Evolutionary conservation across 176 grass and related monocot genomes (phyloP).

Genomic region (Hsuehochloa calcarea): DNA sequence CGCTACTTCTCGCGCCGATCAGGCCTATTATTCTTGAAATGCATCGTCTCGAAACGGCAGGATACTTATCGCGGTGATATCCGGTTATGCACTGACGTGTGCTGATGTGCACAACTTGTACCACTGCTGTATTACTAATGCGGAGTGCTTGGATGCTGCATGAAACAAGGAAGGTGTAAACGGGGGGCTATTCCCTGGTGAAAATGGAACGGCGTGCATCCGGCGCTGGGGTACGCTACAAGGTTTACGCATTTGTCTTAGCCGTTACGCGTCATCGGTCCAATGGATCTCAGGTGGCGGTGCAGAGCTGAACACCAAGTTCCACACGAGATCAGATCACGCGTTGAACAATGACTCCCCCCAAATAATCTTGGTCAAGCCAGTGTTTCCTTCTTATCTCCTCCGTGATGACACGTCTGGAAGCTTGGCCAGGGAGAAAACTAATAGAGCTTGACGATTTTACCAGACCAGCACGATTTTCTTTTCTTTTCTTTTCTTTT

Average conservation of each 20-base stretch:
- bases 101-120: neutral
- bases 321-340: neutral
- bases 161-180: neutral
- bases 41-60: neutral
- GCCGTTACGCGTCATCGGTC: neutral
- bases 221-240: neutral
- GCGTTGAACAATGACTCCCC: neutral
- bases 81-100: neutral
- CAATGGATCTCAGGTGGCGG: neutral
- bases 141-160: neutral
- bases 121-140: neutral
- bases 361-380: neutral
- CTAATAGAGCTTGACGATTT: neutral
- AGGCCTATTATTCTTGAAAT: neutral
- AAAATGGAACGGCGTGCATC: neutral
- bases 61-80: neutral
- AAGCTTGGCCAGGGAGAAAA: neutral
- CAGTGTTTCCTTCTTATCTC: neutral
- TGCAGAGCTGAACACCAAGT: conserved; percentile 16
- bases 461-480: too few species aligned
- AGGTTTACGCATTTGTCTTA: neutral
- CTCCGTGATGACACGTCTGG: neutral
- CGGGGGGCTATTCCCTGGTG: neutral
- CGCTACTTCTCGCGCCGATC: neutral
- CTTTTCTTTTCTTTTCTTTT: too few species aligned